Evolutionary conservation across 2,329 filamentous ascomycete genomes (phyloP).

Genomic region (Ascochyta pisi): DNA sequence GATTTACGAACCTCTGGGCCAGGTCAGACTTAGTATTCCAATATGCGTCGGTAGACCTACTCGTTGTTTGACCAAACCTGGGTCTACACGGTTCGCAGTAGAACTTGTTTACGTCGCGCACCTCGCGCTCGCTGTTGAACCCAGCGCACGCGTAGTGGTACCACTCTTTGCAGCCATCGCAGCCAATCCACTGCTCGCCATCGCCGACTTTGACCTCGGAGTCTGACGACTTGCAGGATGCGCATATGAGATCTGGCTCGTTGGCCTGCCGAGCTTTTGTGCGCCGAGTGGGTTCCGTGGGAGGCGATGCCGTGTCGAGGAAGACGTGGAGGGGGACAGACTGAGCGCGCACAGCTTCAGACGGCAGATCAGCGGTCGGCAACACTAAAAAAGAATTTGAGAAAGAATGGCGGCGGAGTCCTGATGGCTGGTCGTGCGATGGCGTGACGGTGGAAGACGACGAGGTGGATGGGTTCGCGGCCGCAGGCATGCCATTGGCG

Average conservation of each 20-base stretch:
- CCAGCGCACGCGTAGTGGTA: constrained; percentile 72
- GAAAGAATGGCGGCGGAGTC: constrained; percentile 37
- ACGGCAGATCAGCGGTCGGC: constrained; percentile 7
- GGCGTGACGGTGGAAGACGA: constrained; percentile 12
- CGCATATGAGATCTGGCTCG: constrained; percentile 59
- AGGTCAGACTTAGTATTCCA: constrained; percentile 36
- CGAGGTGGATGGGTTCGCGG: constrained; percentile 21
- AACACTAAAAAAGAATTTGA: constrained; percentile 23
- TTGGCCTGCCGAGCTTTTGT: constrained; percentile 24
- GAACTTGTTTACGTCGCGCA: constrained; percentile 72
- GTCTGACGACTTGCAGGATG: constrained; percentile 63
- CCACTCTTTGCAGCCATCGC: constrained; percentile 73
- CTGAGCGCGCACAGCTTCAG: constrained; percentile 29
- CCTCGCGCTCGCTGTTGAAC: constrained; percentile 68
- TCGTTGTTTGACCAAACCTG: constrained; percentile 68
- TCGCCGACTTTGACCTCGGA: constrained; percentile 61
- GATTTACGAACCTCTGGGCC: constrained; percentile 66
- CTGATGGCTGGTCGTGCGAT: constrained; percentile 16
- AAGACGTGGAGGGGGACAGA: constrained; percentile 42
- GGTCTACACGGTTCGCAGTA: constrained; percentile 68
- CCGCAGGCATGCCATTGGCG: constrained; percentile 36
- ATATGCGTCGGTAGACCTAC: constrained; percentile 43
- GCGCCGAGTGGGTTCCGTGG: constrained; percentile 11
- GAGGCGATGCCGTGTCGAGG: constrained; percentile 21
- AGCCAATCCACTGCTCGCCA: constrained; percentile 70